phyloP scores from a whole-genome alignment of 2,329 filamentous ascomycete species.

The Pseudocercospora musae region DNA sequence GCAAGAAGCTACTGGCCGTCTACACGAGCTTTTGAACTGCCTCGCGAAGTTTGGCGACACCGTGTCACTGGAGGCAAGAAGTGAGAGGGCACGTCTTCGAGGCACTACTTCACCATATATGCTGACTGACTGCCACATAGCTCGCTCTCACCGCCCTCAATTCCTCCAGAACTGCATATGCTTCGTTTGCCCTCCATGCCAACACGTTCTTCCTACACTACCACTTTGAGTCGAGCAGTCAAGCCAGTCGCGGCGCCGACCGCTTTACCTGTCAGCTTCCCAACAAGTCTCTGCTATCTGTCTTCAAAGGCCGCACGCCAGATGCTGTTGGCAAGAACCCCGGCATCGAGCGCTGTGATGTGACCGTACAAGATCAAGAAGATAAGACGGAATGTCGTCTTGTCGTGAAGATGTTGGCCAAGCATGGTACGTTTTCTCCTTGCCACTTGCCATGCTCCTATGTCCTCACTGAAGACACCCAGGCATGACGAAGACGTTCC shows the following conservation, averaged over 20 bases:
- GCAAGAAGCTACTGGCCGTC: constrained; percentile 66
- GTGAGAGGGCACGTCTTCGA: constrained; percentile 55
- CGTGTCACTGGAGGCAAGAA: constrained; percentile 69
- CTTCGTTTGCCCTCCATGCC: constrained; percentile 65
- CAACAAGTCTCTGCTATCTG: constrained; percentile 65
- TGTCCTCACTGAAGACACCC: constrained; percentile 9
- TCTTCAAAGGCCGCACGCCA: constrained; percentile 66
- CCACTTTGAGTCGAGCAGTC: constrained; percentile 49
- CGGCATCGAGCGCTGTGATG: constrained; percentile 70
- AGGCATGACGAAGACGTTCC: constrained; percentile 74
- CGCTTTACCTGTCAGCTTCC: constrained; percentile 73
- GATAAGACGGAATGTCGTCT: constrained; percentile 68
- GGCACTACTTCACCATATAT: background rate
- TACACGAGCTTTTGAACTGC: constrained; percentile 72
- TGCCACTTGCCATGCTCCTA: too few species aligned
- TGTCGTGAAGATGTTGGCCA: constrained; percentile 69
- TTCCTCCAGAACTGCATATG: constrained; percentile 76
- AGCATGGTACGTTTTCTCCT: constrained; percentile 54
- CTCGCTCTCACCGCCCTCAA: constrained; percentile 73
- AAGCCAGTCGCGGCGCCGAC: constrained; percentile 27
- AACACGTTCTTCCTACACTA: constrained; percentile 71
- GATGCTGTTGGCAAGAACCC: constrained; percentile 66
- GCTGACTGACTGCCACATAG: constrained; percentile 43
- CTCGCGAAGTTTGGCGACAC: constrained; percentile 77
- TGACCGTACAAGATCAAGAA: constrained; percentile 68